Base-by-base conservation (phyloP, 495 filamentous ascomycete species). In the Parathielavia hyrcaniae region DNA sequence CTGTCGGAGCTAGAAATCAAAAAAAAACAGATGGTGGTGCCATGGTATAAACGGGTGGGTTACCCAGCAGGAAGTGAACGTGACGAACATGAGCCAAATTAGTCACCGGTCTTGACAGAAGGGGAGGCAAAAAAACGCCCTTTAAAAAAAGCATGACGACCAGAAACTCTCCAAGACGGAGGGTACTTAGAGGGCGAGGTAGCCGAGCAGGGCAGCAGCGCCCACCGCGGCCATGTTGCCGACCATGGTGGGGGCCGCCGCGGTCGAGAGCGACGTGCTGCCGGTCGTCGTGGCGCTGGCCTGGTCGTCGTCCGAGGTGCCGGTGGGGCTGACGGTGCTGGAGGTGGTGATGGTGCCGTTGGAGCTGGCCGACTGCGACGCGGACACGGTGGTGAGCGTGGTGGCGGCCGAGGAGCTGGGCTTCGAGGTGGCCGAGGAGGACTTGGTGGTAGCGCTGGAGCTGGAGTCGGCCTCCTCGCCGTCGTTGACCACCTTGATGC, bases 401-500 rank as follows among this genome's bases (percentile, higher is more conserved):
- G 62, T 58, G 45, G 58, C 58, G 41, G 60, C 57, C 26, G 67
- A 36, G n/a, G 67, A 57, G 34, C 57, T 60, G 43, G 58, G 56
- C 63, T 64, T 67, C 47, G 66, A 20, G 57, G 60, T 60, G 54
- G 64, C 59, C 34, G 65, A 55, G 19, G 51, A 59, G 45, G 60
- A 60, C 49, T 60, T 61, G 30, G 61, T 58, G 26, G 65, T 41
- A 22, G 63, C 61, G 58, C 60, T 67, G 48, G 58, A 50, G 49
- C 19, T 54, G 43, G 40, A 17, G 64, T 81, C 83, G 43, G 47
- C 16, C 65, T 81, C 84, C 63, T 89, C 75, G 58, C 83, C 87
- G n/a, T 82, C 79, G 38, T 88, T 81, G 55, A 78, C 74, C 14
- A 91, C 81, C 58, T 79, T 76, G 72, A 98, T 97, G 58, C 86